phyloP scores from a whole-genome alignment of 2,329 filamentous ascomycete species.

The Fusarium burgessii region DNA sequence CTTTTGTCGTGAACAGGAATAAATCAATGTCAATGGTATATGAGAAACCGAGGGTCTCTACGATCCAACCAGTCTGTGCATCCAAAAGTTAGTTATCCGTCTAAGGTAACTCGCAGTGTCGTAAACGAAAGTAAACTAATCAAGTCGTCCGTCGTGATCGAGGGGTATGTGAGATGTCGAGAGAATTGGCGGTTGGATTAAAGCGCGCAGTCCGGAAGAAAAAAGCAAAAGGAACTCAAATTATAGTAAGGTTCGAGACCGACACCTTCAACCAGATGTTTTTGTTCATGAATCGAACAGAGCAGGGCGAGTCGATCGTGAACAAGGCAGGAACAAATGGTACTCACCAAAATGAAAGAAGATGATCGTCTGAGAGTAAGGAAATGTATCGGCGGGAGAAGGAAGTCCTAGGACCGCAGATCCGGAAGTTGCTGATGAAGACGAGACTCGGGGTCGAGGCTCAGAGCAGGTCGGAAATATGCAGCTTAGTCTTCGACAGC shows the following conservation, averaged over 20 bases:
- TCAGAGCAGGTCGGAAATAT: constrained; percentile 30
- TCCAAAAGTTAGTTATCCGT: constrained; percentile 10
- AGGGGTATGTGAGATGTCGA: not conserved
- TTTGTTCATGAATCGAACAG: not conserved
- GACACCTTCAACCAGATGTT: not conserved
- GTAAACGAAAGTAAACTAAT: not conserved
- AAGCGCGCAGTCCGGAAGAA: not conserved
- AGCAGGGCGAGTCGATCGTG: not conserved
- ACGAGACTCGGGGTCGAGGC: constrained; percentile 20
- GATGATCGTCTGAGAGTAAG: constrained; percentile 25
- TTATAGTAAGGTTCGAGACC: not conserved
- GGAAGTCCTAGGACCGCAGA: constrained; percentile 31
- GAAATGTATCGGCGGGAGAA: constrained; percentile 21
- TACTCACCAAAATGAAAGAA: constrained; percentile 42
- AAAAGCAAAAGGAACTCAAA: not conserved
- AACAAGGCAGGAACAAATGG: not conserved
- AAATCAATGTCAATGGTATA: constrained; percentile 18
- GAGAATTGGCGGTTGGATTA: not conserved
- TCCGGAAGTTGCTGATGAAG: constrained; percentile 33
- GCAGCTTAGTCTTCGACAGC: constrained; percentile 45
- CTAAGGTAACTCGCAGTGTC: not conserved
- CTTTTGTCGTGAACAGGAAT: constrained; percentile 30
- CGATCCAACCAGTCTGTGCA: constrained; percentile 21
- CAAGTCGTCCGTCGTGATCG: not conserved
- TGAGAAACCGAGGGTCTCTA: constrained; percentile 23